These are phyloP conservation scores for Penicillium corylophilum DNA, from an alignment of 2,329 filamentous ascomycete species.

Conservation along the genomic window DNA sequence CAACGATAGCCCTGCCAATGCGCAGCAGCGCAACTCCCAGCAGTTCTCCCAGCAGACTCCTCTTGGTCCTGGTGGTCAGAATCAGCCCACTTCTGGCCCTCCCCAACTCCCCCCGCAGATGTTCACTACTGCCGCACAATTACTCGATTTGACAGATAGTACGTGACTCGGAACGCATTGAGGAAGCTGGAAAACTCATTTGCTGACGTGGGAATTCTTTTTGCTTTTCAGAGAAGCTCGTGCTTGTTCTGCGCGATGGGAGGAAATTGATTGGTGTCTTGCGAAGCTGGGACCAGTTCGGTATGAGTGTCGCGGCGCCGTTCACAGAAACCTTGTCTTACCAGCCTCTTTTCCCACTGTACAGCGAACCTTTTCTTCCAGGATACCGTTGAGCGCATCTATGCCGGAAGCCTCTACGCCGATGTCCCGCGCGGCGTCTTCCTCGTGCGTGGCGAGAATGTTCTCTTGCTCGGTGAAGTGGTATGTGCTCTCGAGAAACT, in stretches of 20 bases:
- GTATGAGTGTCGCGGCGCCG: constrained; percentile 52
- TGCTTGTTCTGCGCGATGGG: constrained; percentile 87
- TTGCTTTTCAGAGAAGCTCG: constrained; percentile 74
- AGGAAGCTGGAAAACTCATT: background rate
- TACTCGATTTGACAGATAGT: constrained; percentile 97
- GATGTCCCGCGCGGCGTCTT: constrained; percentile 86
- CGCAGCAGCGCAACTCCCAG: constrained; percentile 26
- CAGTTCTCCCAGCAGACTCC: constrained; percentile 29
- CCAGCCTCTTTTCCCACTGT: constrained; percentile 1
- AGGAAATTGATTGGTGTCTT: constrained; percentile 90
- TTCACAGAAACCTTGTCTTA: constrained; percentile 7
- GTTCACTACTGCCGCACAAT: constrained; percentile 95
- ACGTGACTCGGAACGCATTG: constrained; percentile 42
- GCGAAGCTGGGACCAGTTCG: constrained; percentile 96
- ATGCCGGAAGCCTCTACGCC: constrained; percentile 71
- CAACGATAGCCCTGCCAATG: constrained; percentile 32
- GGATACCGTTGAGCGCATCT: constrained; percentile 86
- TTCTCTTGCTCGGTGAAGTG: constrained; percentile 92
- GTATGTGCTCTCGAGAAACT: constrained; percentile 37
- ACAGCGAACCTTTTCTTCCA: constrained; percentile 92
- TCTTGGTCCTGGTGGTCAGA: constrained; percentile 27
- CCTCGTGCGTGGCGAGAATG: constrained; percentile 92
- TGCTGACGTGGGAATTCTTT: background rate
- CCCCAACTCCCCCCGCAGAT: constrained; percentile 72
- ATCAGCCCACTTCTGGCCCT: constrained; percentile 35